A percentile compares a stretch with the other conserved stretches of the same genome.
Evolutionary conservation across 2,329 filamentous ascomycete species (phyloP).

Genomic region (Fusarium sp.): DNA sequence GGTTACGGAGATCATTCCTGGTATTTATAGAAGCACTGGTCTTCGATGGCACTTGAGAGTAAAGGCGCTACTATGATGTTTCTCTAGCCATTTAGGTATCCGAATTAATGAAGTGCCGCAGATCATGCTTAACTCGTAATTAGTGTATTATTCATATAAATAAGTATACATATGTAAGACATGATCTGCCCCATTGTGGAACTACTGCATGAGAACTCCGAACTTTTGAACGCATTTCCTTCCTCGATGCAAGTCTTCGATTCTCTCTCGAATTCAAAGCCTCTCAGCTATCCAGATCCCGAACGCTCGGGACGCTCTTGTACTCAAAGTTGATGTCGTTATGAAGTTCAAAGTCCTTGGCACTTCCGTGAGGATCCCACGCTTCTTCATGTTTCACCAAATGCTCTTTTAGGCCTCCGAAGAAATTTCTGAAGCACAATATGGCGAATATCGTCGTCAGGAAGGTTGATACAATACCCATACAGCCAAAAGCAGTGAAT

Average conservation of each 20-base stretch:
- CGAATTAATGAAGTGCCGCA: too few species aligned
- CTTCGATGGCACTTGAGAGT: neutral
- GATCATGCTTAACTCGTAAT: neutral
- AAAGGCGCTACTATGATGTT: neutral
- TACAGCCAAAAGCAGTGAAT: neutral
- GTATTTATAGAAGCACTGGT: neutral
- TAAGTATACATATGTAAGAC: neutral
- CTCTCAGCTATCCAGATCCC: slow-evolving; percentile 4
- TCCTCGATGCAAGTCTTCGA: rapidly evolving
- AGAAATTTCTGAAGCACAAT: slow-evolving; percentile 4
- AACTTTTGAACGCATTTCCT: too few species aligned
- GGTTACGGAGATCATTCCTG: too few species aligned
- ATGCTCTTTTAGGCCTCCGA: slow-evolving; percentile 1
- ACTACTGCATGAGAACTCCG: neutral
- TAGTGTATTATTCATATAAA: neutral
- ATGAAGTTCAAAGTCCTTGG: slow-evolving; percentile 8
- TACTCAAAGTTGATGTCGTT: neutral
- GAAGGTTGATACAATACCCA: neutral
- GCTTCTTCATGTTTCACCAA: slow-evolving; percentile 2
- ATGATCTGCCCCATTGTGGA: neutral
- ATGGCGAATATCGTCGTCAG: neutral
- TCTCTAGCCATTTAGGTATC: neutral
- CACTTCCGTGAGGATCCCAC: neutral
- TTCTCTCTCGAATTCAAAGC: rapidly evolving
- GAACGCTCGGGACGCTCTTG: neutral